phyloP scores from a whole-genome alignment of 371 early-diverging fungal genomes.

The Rhizomucor miehei region DNA sequence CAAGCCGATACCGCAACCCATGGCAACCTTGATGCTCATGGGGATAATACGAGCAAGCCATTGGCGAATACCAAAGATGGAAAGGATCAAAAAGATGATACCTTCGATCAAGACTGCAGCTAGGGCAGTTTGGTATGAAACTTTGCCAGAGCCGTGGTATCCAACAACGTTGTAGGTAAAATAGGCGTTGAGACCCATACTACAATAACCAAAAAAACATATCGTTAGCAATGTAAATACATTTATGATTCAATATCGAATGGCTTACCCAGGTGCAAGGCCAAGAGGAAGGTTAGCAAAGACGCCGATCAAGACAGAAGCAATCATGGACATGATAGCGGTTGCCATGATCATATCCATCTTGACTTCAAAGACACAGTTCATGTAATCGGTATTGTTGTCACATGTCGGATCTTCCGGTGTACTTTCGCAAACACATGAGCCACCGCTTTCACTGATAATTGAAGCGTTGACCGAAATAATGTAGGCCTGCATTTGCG shows the following conservation, averaged over 20 bases:
- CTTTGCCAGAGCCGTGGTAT: constrained; percentile 69
- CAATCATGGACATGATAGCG: constrained; percentile 62
- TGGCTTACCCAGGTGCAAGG: constrained; percentile 62
- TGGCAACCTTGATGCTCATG: constrained; percentile 68
- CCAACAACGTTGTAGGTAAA: constrained; percentile 82
- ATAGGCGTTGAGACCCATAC: constrained; percentile 81
- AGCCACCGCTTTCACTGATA: constrained; percentile 73
- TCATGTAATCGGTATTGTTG: constrained; percentile 50
- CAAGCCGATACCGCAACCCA: constrained; percentile 76
- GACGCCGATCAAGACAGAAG: constrained; percentile 65
- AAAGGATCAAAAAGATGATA: constrained; percentile 66
- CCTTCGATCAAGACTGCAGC: constrained; percentile 83
- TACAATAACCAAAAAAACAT: constrained; percentile 8
- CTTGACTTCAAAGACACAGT: constrained; percentile 60
- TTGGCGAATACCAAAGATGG: constrained; percentile 75
- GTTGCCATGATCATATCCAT: constrained; percentile 73
- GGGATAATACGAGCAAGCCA: constrained; percentile 75
- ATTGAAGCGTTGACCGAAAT: constrained; percentile 72
- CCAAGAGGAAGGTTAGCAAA: constrained; percentile 77
- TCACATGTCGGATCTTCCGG: constrained; percentile 45
- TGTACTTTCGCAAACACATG: constrained; percentile 60
- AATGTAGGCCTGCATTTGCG: constrained; percentile 20
- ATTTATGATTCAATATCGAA: neutral
- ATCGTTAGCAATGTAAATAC: neutral
- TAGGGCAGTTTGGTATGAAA: constrained; percentile 67